Evolutionary conservation across 2,329 filamentous ascomycete genomes (phyloP), one percentile per base, ranked within the genome.

Genomic region (Xylariomycetidae sp.): DNA sequence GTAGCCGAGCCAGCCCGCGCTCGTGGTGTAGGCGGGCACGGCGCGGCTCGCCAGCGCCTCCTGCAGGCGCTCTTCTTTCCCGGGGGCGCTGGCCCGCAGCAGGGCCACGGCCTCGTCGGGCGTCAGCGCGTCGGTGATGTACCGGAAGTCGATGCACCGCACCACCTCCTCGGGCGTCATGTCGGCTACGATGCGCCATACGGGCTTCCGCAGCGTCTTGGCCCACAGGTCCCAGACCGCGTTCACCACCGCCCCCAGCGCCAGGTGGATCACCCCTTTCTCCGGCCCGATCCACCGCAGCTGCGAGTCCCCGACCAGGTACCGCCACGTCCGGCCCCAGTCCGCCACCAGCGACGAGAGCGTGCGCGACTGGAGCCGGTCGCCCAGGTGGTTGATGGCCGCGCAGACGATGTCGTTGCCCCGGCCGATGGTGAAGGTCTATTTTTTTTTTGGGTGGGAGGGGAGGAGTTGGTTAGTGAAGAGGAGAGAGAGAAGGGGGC

Each of bases 201-300:
- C 86, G 4, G 88, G 89, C 69, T 95, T 94, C 45, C 76, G 72
- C 22, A 92, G 75, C 3, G 74, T 74, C 67, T 94, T 94, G 34
- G 86, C 88, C 88, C 88, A 94, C n/a, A 95, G 76, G 60, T 95
- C 88, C 88, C 88, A 95, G 51, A 94, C 72, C 12, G 88, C 88
- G 59, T 95, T 95, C 50, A 94, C 85, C 12, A 94, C 83, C 27
- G 88, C 85, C 18, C 86, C 88, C 9, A 95, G 79, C 2, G 88
- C 88, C 6, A 96, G 83, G 62, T 95, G 88, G 49, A 94, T 94
- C 27, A 95, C 88, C 39, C 88, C 88, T 64, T 95, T 95, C 54
- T 95, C 88, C 0, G 88, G 88, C 0, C 88, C 88, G 54, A 95
- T 92, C 88, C 89, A 95, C 37, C 88, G 85, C 34, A 94, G 72